Conservation (phyloP, 768 basidiomycete species). For the Galerina marginata region DNA sequence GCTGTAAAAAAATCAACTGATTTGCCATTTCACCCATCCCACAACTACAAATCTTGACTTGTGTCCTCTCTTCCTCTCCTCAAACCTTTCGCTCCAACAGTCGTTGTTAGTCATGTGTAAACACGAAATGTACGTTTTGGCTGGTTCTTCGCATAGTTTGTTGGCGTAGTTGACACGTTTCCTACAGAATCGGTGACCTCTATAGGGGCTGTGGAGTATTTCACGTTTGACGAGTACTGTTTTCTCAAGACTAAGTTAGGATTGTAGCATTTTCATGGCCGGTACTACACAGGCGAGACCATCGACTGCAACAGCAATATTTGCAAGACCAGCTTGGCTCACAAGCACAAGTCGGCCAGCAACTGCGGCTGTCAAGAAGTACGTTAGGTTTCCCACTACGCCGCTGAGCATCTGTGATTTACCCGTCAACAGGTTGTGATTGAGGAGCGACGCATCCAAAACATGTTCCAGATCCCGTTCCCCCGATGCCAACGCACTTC, state of each 20-base stretch:
- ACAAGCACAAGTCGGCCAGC: conserved; percentile 48
- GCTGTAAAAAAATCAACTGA: too few species aligned
- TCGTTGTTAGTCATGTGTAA: conserved; percentile 36
- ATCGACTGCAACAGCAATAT: conserved; percentile 41
- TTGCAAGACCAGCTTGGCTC: conserved; percentile 46
- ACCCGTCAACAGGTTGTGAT: conserved; percentile 38
- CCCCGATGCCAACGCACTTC: conserved; percentile 44
- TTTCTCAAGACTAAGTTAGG: conserved; percentile 9
- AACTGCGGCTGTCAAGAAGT: conserved; percentile 52
- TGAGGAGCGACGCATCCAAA: conserved; percentile 50
- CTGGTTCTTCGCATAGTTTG: background rate
- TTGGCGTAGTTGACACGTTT: conserved; percentile 7
- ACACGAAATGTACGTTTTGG: conserved; percentile 40
- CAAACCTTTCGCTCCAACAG: conserved; percentile 6
- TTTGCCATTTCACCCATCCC: too few species aligned
- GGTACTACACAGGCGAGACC: conserved; percentile 52
- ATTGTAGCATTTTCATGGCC: conserved; percentile 51
- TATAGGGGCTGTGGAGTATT: conserved; percentile 57
- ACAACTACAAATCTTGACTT: too few species aligned
- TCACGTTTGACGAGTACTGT: conserved; percentile 5
- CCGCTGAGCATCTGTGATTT: conserved; percentile 1
- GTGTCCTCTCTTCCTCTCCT: background rate
- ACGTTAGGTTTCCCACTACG: conserved; percentile 14
- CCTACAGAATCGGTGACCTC: conserved; percentile 49
- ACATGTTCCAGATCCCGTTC: conserved; percentile 51